phyloP scores from a whole-genome alignment of 225 moss, liverwort and hornwort genomes.

The Physcomitrellopsis africana region DNA sequence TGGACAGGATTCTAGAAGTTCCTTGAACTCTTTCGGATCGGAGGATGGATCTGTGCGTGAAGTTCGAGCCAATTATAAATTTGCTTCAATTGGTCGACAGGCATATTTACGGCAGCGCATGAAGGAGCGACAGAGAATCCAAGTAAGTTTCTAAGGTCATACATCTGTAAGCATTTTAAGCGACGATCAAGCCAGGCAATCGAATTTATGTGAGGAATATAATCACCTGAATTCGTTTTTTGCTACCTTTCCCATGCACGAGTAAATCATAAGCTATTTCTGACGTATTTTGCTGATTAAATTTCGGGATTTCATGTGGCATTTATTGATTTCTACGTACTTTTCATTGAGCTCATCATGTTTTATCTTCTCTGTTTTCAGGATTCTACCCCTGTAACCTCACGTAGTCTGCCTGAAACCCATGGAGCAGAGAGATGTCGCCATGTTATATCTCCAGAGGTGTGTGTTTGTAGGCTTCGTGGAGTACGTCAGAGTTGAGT shows the following conservation, averaged over 20 bases:
- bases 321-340: background rate
- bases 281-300: no score
- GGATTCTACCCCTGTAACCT: conserved; percentile 42
- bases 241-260: background rate
- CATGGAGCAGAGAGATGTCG: conserved; percentile 50
- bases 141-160: conserved; percentile 29
- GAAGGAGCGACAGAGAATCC: conserved; percentile 54
- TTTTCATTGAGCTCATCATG: conserved; percentile 23
- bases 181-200: conserved; percentile 1
- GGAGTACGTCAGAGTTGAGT: no score
- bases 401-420: conserved; percentile 34
- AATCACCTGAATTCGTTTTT: conserved; percentile 4
- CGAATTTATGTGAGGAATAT: background rate
- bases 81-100: conserved; percentile 46
- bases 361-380: conserved; percentile 20
- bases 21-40: conserved; percentile 18
- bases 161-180: background rate
- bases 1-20: conserved; percentile 33
- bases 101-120: conserved; percentile 46
- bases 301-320: background rate
- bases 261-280: no score
- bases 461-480: conserved; percentile 3
- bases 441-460: conserved; percentile 62
- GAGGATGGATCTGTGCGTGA: conserved; percentile 31
- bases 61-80: conserved; percentile 40